phyloP scores from a whole-genome alignment of 495 filamentous ascomycete species.

The Neurospora africana region DNA sequence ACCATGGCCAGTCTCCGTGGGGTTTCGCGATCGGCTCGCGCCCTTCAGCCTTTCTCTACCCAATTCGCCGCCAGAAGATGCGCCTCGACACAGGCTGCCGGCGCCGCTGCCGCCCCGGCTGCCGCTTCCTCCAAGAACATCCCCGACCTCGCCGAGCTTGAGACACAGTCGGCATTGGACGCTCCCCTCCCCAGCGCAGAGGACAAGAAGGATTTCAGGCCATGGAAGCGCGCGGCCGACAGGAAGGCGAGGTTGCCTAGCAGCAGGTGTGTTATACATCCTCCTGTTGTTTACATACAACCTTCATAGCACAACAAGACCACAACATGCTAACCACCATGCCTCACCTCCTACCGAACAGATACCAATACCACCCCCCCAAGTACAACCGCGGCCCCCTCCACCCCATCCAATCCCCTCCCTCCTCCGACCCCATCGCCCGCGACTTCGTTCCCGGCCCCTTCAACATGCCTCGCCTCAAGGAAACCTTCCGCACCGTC shows the following conservation, averaged over 20 bases:
- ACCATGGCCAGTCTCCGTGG: slow-evolving; percentile 26
- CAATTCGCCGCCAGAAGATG: slow-evolving; percentile 22
- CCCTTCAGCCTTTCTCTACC: slow-evolving; percentile 14
- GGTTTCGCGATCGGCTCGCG: slow-evolving; percentile 17
- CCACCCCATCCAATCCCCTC: slow-evolving; percentile 80
- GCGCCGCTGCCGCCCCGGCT: neutral
- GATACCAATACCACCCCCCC: slow-evolving; percentile 87
- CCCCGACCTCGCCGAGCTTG: slow-evolving; percentile 26
- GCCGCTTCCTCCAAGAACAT: slow-evolving; percentile 1
- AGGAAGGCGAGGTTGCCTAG: slow-evolving; percentile 29
- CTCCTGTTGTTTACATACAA: neutral
- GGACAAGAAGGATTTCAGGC: slow-evolving; percentile 25
- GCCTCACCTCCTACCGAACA: slow-evolving; percentile 19
- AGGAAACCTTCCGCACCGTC: slow-evolving; percentile 81
- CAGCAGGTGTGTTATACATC: slow-evolving; percentile 20
- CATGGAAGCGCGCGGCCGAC: slow-evolving; percentile 33
- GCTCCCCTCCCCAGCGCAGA: slow-evolving; percentile 22
- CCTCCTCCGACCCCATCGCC: slow-evolving; percentile 73
- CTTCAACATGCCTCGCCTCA: slow-evolving; percentile 76
- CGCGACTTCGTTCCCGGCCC: slow-evolving; percentile 87
- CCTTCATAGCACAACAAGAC: too few relatives aligned
- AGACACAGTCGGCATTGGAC: slow-evolving; percentile 25
- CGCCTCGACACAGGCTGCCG: slow-evolving; percentile 25
- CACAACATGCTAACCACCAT: neutral
- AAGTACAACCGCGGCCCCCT: slow-evolving; percentile 89